Evolutionary conservation across 1,139 yeast species (phyloP), one percentile per base, ranked within the genome.

Genomic region (Suhomyces atakaporum): DNA sequence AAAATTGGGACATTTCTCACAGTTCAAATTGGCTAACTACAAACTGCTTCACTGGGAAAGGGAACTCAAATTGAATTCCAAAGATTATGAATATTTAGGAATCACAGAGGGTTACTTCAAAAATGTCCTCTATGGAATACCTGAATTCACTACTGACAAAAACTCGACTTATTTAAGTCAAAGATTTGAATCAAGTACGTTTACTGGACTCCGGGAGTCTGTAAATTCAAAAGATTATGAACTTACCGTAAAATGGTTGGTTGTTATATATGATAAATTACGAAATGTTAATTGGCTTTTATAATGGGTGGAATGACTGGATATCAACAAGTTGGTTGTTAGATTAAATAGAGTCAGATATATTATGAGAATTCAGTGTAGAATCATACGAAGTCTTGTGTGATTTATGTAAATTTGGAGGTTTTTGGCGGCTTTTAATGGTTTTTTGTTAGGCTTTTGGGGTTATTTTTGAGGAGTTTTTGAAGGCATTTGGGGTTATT

Each of bases 1-100:
- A 43, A 85, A 85, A 53, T 51, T 84, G 23, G 71, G 65, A 34
- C 66, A 80, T 10, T 81, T 79, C 43, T 74, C 83, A 11, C 74
- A 75, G 40, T 68, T 82, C 43, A 77, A 80, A 43, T 58, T 75
- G 16, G 63, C 77, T 8, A 82, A 82, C 48, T 66, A 66, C 35
- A 78, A 75, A 47, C 59, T 82, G 23, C 67, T 75, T 22, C 70
- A 70, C 23, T 48, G 82, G 27, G 87, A 82, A 19, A 41, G 38
- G 8, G 60, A 57, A 31, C 49, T 66, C 20, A 47, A 50, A 27
- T 47, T 65, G 33, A 49, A 42, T 16, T 39, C 44, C n/a, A 49
- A 46, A 13, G 67, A 63, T 39, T 54, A 43, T 27, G 42, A 45
- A n/a, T 61, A 53, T 33, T 43, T 63, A 32, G 48, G 44, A 7